Evolutionary conservation across 2,329 filamentous ascomycete species (phyloP).

Genomic region (Fusarium sp.): DNA sequence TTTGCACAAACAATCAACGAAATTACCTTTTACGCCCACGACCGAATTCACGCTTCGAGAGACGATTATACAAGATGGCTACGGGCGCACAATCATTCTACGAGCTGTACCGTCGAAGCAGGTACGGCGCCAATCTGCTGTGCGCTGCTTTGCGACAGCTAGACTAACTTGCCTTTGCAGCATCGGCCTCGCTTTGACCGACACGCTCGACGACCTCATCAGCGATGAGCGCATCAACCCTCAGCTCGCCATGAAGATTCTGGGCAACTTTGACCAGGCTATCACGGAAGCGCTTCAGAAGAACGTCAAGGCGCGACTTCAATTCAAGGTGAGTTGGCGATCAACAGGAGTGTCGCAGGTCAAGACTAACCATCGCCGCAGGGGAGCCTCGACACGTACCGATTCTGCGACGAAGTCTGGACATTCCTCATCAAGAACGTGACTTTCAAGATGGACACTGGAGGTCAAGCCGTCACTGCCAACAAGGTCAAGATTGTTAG

Average conservation of each 20-base stretch:
- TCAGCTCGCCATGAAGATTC: slow-evolving; percentile 98
- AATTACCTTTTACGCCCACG: background rate
- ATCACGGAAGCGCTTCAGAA: slow-evolving; percentile 93
- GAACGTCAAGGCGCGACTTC: slow-evolving; percentile 89
- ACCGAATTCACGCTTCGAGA: slow-evolving; percentile 7
- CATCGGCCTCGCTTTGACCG: slow-evolving; percentile 92
- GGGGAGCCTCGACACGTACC: slow-evolving; percentile 97
- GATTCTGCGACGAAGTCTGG: slow-evolving; percentile 99
- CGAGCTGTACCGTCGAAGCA: slow-evolving; percentile 98
- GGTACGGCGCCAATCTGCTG: slow-evolving; percentile 69
- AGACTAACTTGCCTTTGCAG: slow-evolving; percentile 61
- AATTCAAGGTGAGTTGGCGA: slow-evolving; percentile 82
- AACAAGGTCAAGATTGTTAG: slow-evolving; percentile 99
- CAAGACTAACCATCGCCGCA: slow-evolving; percentile 50
- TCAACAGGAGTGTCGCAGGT: no score
- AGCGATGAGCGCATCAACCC: slow-evolving; percentile 95
- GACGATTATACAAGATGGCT: slow-evolving; percentile 54
- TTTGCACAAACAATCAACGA: slow-evolving; percentile 16
- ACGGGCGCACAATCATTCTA: slow-evolving; percentile 74
- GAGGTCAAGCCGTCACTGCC: slow-evolving; percentile 77
- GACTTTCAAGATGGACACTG: slow-evolving; percentile 96
- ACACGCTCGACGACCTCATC: slow-evolving; percentile 97
- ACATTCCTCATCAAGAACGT: slow-evolving; percentile 99
- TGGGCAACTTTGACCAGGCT: slow-evolving; percentile 93
- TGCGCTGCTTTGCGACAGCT: slow-evolving; percentile 46